Percentiles rank a stretch among this genome's conserved stretches.
Evolutionary conservation across 768 basidiomycete genomes (phyloP).

Genomic region (Leccinum rimulosum): DNA sequence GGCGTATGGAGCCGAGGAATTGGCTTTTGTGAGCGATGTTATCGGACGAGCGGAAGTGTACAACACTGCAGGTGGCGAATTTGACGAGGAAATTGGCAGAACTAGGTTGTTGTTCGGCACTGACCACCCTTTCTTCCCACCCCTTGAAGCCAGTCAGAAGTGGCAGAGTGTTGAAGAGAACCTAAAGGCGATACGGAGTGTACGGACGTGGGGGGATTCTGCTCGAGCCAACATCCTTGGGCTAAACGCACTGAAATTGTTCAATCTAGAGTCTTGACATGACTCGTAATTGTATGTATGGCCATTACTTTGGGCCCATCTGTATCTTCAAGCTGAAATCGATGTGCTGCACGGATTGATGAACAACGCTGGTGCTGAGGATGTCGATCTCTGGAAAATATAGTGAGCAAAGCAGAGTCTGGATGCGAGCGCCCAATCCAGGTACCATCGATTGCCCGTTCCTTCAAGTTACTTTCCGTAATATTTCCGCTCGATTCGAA

Average conservation of each 20-base stretch:
- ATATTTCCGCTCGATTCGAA: conserved; percentile 96
- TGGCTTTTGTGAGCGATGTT: conserved; percentile 72
- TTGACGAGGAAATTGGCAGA: conserved; percentile 44
- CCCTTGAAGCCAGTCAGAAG: conserved; percentile 60
- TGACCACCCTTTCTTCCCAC: conserved; percentile 91
- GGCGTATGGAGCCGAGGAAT: conserved; percentile 84
- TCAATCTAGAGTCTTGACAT: conserved; percentile 43
- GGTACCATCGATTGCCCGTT: conserved; percentile 80
- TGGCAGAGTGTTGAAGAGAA: conserved; percentile 89
- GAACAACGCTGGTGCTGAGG: conserved; percentile 84
- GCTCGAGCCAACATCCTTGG: conserved; percentile 64
- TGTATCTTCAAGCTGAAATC: conserved; percentile 98
- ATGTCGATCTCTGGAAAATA: conserved; percentile 81
- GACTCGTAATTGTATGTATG: neutral
- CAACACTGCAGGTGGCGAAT: conserved; percentile 32
- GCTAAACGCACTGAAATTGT: conserved; percentile 69
- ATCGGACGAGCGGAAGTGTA: conserved; percentile 60
- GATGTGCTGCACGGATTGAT: conserved; percentile 90
- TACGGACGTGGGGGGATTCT: conserved; percentile 37
- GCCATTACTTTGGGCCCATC: conserved; percentile 42
- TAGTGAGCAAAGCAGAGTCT: conserved; percentile 1
- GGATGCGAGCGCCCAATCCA: neutral
- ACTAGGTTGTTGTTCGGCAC: conserved; percentile 76
- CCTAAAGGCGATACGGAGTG: conserved; percentile 64
- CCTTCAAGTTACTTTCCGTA: conserved; percentile 80